Conservation (phyloP, 2,329 filamentous ascomycete genomes). For the Claviceps sp. region DNA sequence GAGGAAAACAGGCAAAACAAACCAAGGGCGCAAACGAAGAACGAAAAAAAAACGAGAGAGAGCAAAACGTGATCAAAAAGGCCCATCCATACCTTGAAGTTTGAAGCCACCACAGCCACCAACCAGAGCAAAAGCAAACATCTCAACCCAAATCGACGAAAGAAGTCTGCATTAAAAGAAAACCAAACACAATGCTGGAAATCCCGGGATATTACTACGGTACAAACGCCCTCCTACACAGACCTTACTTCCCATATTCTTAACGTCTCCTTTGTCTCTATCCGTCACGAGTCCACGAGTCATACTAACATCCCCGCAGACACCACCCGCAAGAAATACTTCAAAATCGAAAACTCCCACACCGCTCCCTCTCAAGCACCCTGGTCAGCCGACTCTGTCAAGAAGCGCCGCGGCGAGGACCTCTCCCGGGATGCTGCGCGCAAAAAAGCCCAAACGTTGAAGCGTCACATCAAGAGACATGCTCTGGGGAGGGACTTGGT, state of each 20-base stretch:
- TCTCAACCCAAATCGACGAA: too few relatives aligned
- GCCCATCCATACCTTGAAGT: too few relatives aligned
- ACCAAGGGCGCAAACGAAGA: too few relatives aligned
- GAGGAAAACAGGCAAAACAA: too few relatives aligned
- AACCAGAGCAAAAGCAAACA: too few relatives aligned
- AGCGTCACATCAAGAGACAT: slow-evolving; percentile 25
- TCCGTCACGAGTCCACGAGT: too few relatives aligned
- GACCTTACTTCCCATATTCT: too few relatives aligned
- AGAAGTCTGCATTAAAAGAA: too few relatives aligned
- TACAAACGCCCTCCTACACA: neutral
- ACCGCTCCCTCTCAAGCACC: slow-evolving; percentile 34
- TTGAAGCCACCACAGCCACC: too few relatives aligned
- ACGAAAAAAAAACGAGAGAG: too few relatives aligned
- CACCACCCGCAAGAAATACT: slow-evolving; percentile 48
- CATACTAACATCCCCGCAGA: slow-evolving; percentile 23
- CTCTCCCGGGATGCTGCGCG: slow-evolving; percentile 15
- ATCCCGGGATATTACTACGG: slow-evolving; percentile 6
- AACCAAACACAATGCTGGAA: neutral
- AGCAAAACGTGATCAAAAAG: too few relatives aligned
- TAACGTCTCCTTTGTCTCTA: too few relatives aligned
- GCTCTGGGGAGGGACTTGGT: slow-evolving; percentile 22
- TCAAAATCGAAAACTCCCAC: slow-evolving; percentile 48
- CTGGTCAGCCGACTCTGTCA: slow-evolving; percentile 47
- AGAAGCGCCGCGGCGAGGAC: slow-evolving; percentile 36
- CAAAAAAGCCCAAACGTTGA: slow-evolving; percentile 18